Evolutionary conservation across 257 asterid genomes (phyloP).

Genomic region (Petunia secreta): DNA sequence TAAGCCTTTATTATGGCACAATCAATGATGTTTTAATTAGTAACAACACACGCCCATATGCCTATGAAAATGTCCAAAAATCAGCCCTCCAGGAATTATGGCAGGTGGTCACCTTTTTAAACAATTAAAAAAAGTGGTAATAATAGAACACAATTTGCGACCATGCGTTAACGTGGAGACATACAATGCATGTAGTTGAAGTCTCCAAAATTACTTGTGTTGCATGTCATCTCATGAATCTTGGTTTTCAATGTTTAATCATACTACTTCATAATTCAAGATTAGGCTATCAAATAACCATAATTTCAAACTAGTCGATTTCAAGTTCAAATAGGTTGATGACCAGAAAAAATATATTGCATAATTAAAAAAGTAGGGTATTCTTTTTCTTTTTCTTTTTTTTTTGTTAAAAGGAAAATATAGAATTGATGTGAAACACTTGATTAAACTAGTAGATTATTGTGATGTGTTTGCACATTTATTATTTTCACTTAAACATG

Average conservation of each 20-base stretch:
- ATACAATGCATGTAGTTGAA: background rate
- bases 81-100: background rate
- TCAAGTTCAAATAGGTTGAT: background rate
- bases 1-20: too few relatives aligned
- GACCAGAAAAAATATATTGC: too few relatives aligned
- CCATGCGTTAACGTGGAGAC: background rate
- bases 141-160: background rate
- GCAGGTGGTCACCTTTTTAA: background rate
- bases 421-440: background rate
- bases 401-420: too few relatives aligned
- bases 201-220: background rate
- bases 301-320: background rate
- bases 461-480: too few relatives aligned
- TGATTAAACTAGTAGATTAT: too few relatives aligned
- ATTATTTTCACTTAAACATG: too few relatives aligned
- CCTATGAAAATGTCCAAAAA: constrained; percentile 7
- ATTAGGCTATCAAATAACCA: background rate
- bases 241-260: background rate
- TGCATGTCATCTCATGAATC: background rate
- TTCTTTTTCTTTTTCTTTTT: too few relatives aligned
- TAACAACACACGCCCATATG: background rate
- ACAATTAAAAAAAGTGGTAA: background rate
- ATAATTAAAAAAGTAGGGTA: too few relatives aligned
- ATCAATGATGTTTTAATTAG: constrained; percentile 2
- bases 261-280: background rate